Percentiles rank a stretch among this genome's conserved stretches.
Conservation (phyloP, 2,329 filamentous ascomycete genomes). For the Fusarium haematococcum region DNA sequence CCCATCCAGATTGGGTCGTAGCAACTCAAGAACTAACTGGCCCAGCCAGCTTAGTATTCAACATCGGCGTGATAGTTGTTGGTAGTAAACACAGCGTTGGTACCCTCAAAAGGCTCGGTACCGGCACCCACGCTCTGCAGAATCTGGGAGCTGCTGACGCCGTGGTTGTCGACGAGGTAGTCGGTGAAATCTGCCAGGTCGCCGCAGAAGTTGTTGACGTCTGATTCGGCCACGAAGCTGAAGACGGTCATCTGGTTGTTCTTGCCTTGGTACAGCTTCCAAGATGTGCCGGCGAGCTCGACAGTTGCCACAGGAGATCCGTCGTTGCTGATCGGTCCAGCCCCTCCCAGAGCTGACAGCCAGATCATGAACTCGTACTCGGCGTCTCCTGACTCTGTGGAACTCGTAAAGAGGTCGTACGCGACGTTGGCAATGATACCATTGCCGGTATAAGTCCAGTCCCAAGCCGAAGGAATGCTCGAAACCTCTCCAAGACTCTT, state of each 20-base stretch:
- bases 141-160: constrained; percentile 62
- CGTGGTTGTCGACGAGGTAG: constrained; percentile 64
- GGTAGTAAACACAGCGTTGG: constrained; percentile 46
- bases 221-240: constrained; percentile 57
- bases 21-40: background rate
- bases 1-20: background rate
- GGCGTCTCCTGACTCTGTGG: constrained; percentile 55
- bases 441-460: constrained; percentile 59
- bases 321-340: constrained; percentile 51
- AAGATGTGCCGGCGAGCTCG: constrained; percentile 63
- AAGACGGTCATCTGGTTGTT: constrained; percentile 70
- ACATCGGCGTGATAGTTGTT: constrained; percentile 11
- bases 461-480: constrained; percentile 49
- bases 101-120: constrained; percentile 67
- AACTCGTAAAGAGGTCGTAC: constrained; percentile 69
- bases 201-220: constrained; percentile 63
- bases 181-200: constrained; percentile 68
- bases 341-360: constrained; percentile 35
- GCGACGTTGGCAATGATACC: constrained; percentile 66
- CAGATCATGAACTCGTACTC: constrained; percentile 56
- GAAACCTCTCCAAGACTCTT: constrained; percentile 40
- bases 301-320: constrained; percentile 65
- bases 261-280: constrained; percentile 66
- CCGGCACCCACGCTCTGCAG: constrained; percentile 65
- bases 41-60: constrained; percentile 4